phyloP scores from a whole-genome alignment of 371 early-diverging fungal species.

The Caulochytrium protostelioides region DNA sequence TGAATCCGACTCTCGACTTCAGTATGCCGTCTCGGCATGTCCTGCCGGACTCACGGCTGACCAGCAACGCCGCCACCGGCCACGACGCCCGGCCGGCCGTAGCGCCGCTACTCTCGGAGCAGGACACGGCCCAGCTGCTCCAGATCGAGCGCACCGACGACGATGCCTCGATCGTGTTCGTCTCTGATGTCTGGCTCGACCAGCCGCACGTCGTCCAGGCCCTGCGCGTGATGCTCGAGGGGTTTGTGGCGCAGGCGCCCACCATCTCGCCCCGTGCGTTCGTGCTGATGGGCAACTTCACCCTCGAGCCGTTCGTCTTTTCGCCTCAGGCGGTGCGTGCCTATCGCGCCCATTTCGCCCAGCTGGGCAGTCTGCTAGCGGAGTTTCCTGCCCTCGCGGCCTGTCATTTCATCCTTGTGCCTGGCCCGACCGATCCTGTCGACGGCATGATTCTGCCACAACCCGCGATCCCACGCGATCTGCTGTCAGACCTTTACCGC shows the following conservation, averaged over 20 bases:
- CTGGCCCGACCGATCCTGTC: conserved; percentile 72
- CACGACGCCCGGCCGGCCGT: no score
- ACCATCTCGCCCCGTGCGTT: conserved; percentile 48
- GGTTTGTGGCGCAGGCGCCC: conserved; percentile 30
- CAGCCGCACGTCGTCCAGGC: conserved; percentile 36
- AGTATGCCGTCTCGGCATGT: no score
- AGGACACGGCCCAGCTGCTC: no score
- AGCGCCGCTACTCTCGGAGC: no score
- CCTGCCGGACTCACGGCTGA: no score
- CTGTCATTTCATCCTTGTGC: conserved; percentile 65
- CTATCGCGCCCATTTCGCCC: conserved; percentile 34
- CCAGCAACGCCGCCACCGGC: no score
- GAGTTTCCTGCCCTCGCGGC: conserved; percentile 43
- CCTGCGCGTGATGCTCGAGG: conserved; percentile 41
- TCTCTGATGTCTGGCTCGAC: conserved; percentile 73
- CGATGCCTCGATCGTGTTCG: conserved; percentile 43
- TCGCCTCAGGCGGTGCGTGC: not conserved
- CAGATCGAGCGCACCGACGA: conserved; percentile 23
- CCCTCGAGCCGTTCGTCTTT: conserved; percentile 32
- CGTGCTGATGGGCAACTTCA: conserved; percentile 64
- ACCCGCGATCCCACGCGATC: conserved; percentile 50
- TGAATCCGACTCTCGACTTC: no score
- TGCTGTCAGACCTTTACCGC: conserved; percentile 38
- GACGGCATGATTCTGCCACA: conserved; percentile 44
- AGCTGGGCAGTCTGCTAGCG: conserved; percentile 47